Evolutionary conservation across 495 filamentous ascomycete genomes (phyloP), one percentile per base, ranked within the genome.

Genomic region (Diplogelasinospora grovesii): DNA sequence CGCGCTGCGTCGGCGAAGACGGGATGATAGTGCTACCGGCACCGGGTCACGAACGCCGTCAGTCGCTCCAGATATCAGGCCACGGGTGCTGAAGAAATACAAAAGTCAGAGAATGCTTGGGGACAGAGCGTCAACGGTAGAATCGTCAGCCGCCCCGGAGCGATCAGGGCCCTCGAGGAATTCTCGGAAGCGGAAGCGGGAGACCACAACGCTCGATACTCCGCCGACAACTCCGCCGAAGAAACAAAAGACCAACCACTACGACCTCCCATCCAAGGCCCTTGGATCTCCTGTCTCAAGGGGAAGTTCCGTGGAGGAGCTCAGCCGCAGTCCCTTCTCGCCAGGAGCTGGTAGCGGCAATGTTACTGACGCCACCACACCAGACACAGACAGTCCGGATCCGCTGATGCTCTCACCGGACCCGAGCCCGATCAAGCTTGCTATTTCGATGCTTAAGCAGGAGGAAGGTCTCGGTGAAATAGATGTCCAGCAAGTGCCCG

Each of bases 181-280:
- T 9, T 39, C 48, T 14, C 46, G 43, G 26, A 64, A 62, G 31
- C 60, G 63, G 8, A 68, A 57, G 35, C 45, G 53, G 5, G 54
- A 59, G 16, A 35, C 43, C 6, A 54, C 62, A 4, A 48, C 45
- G 1, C 46, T 71, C 10, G 59, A 57, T 8, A 66, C 69, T 6
- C 69, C 69, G 4, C 69, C 69, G 0, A 46, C 60, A 13, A 73
- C 69, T 0, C 69, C 69, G 0, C 45, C 59, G n/a, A 71, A 73
- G 48, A 62, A 52, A 22, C 44, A 54, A 2, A 71, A 64, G 45
- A 57, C 56, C 6, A 45, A 45, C 5, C 53, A 56, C 5, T 66
- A 59, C 45, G 59, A 63, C 0, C 39, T 65, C 5, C 35, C 42
- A 5, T 37, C 60, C 8, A 26, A 63, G 20, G 11, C 60, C 7